Percentiles rank a stretch among this genome's conserved stretches.
Evolutionary conservation across 139 green algal species (phyloP).

Genomic region (Deuterostichococcus epilithicus): DNA sequence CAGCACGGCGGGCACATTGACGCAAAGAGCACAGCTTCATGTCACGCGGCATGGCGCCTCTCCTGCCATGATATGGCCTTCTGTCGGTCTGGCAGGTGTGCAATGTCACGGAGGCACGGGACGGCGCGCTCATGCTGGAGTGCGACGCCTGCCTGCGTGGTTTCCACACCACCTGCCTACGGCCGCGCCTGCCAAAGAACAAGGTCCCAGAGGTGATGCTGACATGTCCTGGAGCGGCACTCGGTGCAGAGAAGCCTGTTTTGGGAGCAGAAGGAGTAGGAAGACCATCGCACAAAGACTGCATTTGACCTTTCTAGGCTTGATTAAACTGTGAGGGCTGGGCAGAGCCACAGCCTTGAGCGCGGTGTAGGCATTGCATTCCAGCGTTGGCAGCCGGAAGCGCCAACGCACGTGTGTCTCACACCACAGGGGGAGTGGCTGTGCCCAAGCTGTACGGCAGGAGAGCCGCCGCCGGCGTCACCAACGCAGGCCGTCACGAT

Average conservation of each 20-base stretch:
- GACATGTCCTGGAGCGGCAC: neutral
- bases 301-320: neutral
- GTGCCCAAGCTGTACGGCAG: conserved; percentile 51
- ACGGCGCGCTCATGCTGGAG: conserved; percentile 70
- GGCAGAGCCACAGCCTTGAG: too few relatives aligned
- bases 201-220: conserved; percentile 60
- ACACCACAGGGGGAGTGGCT: conserved; percentile 74
- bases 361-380: too few relatives aligned
- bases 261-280: too few relatives aligned
- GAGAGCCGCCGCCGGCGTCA: neutral
- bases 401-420: too few relatives aligned
- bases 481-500: conserved; percentile 17
- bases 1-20: too few relatives aligned
- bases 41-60: too few relatives aligned
- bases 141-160: conserved; percentile 81
- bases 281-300: too few relatives aligned
- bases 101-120: neutral
- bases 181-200: conserved; percentile 52
- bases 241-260: too few relatives aligned
- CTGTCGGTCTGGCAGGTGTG: neutral
- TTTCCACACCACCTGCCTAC: conserved; percentile 83
- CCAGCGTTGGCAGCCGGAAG: too few relatives aligned
- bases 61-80: too few relatives aligned
- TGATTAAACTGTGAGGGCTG: neutral
- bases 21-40: too few relatives aligned